phyloP scores from a whole-genome alignment of 1,139 yeast species.

The Yamadazyma friedrichii region DNA sequence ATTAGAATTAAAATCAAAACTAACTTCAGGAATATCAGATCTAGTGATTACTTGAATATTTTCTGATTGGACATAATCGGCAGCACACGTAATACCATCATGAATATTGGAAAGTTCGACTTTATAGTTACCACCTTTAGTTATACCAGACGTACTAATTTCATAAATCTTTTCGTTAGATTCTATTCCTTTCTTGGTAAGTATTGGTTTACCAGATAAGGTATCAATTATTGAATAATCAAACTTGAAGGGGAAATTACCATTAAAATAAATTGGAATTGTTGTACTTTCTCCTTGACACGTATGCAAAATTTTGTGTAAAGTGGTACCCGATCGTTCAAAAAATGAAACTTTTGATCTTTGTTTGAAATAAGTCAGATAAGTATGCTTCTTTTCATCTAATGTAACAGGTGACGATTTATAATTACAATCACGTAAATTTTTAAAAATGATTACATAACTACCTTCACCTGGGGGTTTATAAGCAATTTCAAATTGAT shows the following conservation, averaged over 20 bases:
- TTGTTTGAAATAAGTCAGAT: constrained; percentile 52
- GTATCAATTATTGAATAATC: constrained; percentile 52
- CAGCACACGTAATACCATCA: constrained; percentile 76
- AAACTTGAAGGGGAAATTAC: constrained; percentile 76
- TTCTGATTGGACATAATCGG: constrained; percentile 50
- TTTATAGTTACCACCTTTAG: constrained; percentile 68
- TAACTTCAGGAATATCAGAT: constrained; percentile 56
- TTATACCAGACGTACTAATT: constrained; percentile 44
- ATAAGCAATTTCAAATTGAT: constrained; percentile 52
- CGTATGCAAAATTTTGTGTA: constrained; percentile 15
- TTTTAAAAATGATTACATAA: constrained; percentile 68
- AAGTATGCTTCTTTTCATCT: constrained; percentile 38
- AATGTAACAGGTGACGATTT: constrained; percentile 29
- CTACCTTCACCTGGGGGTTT: constrained; percentile 81
- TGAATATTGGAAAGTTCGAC: constrained; percentile 61
- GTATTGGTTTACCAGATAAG: constrained; percentile 29
- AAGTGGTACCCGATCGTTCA: constrained; percentile 7
- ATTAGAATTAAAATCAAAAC: constrained; percentile 20
- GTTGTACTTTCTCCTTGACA: constrained; percentile 41
- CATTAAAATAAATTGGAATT: constrained; percentile 61
- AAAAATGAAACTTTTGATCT: constrained; percentile 41
- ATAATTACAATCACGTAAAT: constrained; percentile 57
- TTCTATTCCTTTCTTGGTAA: constrained; percentile 24
- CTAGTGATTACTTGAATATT: constrained; percentile 64
- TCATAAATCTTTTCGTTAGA: constrained; percentile 43